Conservation (phyloP, 805 yeast species). For the Kodamaea nitidulidarum region DNA sequence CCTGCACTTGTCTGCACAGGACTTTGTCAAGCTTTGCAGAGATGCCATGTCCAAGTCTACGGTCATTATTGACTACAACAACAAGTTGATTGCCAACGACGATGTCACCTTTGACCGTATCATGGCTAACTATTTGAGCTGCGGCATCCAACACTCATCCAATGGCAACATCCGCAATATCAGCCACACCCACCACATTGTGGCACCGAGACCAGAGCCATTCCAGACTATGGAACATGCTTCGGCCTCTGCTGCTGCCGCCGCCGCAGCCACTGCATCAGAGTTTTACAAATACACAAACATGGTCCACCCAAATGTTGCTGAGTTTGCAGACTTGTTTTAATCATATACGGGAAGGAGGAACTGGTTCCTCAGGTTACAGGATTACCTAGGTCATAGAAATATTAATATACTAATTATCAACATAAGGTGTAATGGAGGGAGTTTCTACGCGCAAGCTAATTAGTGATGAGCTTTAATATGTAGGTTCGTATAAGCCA, state of each 20-base stretch:
- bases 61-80: slow-evolving; percentile 58
- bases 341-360: slow-evolving; percentile 8
- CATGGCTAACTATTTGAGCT: slow-evolving; percentile 34
- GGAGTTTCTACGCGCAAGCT: too few relatives aligned
- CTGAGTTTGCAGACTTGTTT: slow-evolving; percentile 44
- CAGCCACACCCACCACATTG: slow-evolving; percentile 7
- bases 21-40: slow-evolving; percentile 14
- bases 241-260: slow-evolving; percentile 6
- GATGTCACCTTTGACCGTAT: slow-evolving; percentile 41
- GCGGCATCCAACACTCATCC: slow-evolving; percentile 25
- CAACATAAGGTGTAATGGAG: too few relatives aligned
- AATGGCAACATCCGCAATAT: slow-evolving; percentile 11
- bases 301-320: slow-evolving; percentile 39
- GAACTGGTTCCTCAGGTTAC: slow-evolving; percentile 1
- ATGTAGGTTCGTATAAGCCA: too few relatives aligned
- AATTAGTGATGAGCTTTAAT: too few relatives aligned
- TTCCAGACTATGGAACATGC: slow-evolving; percentile 1
- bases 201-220: slow-evolving; percentile 3
- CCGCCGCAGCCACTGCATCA: slow-evolving; percentile 3
- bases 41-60: slow-evolving; percentile 16
- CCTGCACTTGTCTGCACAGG: slow-evolving; percentile 19
- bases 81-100: slow-evolving; percentile 50
- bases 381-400: slow-evolving; percentile 2
- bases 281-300: slow-evolving; percentile 8
- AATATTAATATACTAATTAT: too few relatives aligned